Percentiles rank a stretch among this genome's conserved stretches.
phyloP scores from a whole-genome alignment of 2,329 filamentous ascomycete genomes.

The Talaromyces sp. region DNA sequence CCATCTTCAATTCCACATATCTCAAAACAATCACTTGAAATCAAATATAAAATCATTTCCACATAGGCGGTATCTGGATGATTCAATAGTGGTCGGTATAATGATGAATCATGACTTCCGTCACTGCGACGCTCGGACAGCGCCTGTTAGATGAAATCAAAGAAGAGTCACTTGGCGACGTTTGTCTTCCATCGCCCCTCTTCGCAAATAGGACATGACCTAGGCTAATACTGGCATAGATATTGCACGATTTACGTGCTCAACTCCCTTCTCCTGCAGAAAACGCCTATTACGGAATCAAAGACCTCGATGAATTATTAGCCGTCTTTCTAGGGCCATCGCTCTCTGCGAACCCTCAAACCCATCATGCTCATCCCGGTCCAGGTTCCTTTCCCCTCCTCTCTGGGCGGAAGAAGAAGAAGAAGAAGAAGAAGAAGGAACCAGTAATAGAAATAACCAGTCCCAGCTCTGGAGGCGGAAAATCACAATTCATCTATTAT shows the following conservation, averaged over 20 bases:
- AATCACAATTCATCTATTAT: slow-evolving; percentile 59
- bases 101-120: slow-evolving; percentile 15
- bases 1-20: no score
- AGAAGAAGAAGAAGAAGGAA: slow-evolving; percentile 20
- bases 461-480: slow-evolving; percentile 51
- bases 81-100: not conserved
- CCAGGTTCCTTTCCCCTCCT: not conserved
- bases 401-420: slow-evolving; percentile 10
- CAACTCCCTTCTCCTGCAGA: slow-evolving; percentile 22
- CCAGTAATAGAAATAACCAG: slow-evolving; percentile 56
- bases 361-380: not conserved
- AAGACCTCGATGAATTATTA: slow-evolving; percentile 46
- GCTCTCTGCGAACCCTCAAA: slow-evolving; percentile 8
- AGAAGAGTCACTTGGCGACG: slow-evolving; percentile 51
- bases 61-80: no score
- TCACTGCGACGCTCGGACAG: slow-evolving; percentile 46
- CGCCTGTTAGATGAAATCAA: slow-evolving; percentile 52
- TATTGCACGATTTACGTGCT: slow-evolving; percentile 32
- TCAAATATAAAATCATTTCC: no score
- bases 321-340: slow-evolving; percentile 32
- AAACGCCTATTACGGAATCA: slow-evolving; percentile 39
- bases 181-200: slow-evolving; percentile 28
- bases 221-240: slow-evolving; percentile 20
- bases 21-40: no score
- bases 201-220: not conserved